Evolutionary conservation across 805 yeast species (phyloP).

Genomic region (Danielia reshetovae): DNA sequence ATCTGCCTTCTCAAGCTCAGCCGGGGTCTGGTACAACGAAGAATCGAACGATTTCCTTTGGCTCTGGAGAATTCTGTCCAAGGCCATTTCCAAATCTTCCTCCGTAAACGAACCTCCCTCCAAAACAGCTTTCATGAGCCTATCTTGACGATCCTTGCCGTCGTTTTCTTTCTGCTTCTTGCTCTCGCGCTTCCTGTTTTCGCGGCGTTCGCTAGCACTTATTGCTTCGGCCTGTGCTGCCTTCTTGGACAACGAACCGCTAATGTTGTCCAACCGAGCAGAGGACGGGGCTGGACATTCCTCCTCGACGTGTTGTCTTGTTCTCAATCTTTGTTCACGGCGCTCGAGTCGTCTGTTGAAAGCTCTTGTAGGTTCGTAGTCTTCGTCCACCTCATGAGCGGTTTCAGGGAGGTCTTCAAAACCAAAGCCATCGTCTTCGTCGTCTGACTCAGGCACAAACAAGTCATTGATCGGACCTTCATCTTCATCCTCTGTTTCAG

Average conservation of each 20-base stretch:
- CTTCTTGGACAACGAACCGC: too few relatives aligned
- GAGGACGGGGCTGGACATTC: too few relatives aligned
- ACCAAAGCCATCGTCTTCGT: slow-evolving; percentile 11
- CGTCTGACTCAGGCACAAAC: slow-evolving; percentile 11
- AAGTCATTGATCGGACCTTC: slow-evolving; percentile 9
- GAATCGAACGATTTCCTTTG: slow-evolving; percentile 19
- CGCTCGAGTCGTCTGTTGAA: neutral
- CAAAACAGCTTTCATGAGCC: slow-evolving; percentile 25
- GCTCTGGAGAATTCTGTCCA: slow-evolving; percentile 14
- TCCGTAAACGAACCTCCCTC: slow-evolving; percentile 29
- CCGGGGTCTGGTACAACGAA: slow-evolving; percentile 16
- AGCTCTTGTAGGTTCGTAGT: slow-evolving; percentile 6
- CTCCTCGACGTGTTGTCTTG: too few relatives aligned
- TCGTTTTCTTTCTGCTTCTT: slow-evolving; percentile 3
- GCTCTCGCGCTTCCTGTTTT: too few relatives aligned
- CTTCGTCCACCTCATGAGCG: slow-evolving; percentile 7
- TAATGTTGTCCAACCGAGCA: too few relatives aligned
- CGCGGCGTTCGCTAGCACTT: too few relatives aligned
- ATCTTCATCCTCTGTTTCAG: too few relatives aligned
- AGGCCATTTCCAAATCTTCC: slow-evolving; percentile 17
- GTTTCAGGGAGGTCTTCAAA: slow-evolving; percentile 11
- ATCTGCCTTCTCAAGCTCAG: slow-evolving; percentile 16
- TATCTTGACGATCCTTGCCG: slow-evolving; percentile 11
- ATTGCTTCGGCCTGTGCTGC: too few relatives aligned
- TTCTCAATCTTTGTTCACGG: slow-evolving; percentile 1